phyloP scores from a whole-genome alignment of 768 basidiomycete genomes.

The Strobilomyces confusus region DNA sequence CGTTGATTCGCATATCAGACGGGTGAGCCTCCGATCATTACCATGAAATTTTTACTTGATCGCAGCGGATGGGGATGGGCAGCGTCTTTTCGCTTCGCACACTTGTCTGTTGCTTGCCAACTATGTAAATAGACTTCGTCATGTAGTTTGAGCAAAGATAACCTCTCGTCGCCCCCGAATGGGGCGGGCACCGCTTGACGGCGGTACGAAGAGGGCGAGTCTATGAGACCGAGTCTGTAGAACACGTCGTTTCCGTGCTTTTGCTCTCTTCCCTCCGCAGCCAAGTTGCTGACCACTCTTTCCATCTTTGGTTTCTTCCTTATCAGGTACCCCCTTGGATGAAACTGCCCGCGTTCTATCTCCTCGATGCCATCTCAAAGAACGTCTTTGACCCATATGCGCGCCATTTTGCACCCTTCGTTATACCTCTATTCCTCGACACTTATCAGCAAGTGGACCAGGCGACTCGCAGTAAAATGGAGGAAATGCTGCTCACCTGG shows the following conservation, averaged over 20 bases:
- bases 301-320: slow-evolving; percentile 25
- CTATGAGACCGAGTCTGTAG: slow-evolving; percentile 34
- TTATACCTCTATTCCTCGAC: slow-evolving; percentile 80
- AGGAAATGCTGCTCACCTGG: slow-evolving; percentile 97
- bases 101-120: slow-evolving; percentile 28
- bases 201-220: slow-evolving; percentile 35
- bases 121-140: slow-evolving; percentile 45
- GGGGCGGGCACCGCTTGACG: slow-evolving; percentile 31
- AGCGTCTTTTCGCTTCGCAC: slow-evolving; percentile 21
- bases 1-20: slow-evolving; percentile 77
- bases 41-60: slow-evolving; percentile 23
- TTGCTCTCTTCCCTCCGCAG: slow-evolving; percentile 25
- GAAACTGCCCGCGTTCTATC: slow-evolving; percentile 92
- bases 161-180: slow-evolving; percentile 30
- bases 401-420: slow-evolving; percentile 74
- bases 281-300: slow-evolving; percentile 64
- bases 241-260: slow-evolving; percentile 27
- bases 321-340: slow-evolving; percentile 80
- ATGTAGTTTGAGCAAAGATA: slow-evolving; percentile 42
- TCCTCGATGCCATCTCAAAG: slow-evolving; percentile 95
- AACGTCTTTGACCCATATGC: slow-evolving; percentile 94
- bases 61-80: slow-evolving; percentile 27
- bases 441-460: slow-evolving; percentile 87
- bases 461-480: slow-evolving; percentile 87
- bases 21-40: slow-evolving; percentile 61